These are phyloP conservation scores for Ajuga reptans DNA, from an alignment of 305 asterid genomes.

Conservation along the genomic window DNA sequence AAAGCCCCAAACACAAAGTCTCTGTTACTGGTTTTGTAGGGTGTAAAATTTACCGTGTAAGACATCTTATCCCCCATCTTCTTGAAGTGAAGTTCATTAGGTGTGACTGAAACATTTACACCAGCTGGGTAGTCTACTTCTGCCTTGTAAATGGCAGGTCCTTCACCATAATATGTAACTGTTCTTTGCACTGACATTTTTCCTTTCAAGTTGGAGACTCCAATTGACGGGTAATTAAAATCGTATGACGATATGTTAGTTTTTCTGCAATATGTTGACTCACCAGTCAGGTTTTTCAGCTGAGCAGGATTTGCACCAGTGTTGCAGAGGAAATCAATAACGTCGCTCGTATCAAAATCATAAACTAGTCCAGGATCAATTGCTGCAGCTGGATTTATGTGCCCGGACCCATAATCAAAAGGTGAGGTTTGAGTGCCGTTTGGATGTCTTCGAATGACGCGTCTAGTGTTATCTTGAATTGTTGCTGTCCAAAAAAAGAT, in stretches of 20 bases:
- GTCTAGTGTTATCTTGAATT: slow-evolving; percentile 37
- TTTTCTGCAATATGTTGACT: slow-evolving; percentile 29
- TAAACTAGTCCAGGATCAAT: slow-evolving; percentile 52
- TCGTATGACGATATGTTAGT: slow-evolving; percentile 29
- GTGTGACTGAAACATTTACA: slow-evolving; percentile 38
- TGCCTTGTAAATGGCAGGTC: slow-evolving; percentile 37
- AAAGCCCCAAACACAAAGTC: slow-evolving; percentile 45
- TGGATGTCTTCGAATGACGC: slow-evolving; percentile 40
- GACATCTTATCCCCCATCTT: slow-evolving; percentile 32
- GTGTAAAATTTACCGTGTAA: slow-evolving; percentile 31
- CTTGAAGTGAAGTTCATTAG: slow-evolving; percentile 31
- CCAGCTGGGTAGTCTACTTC: slow-evolving; percentile 36
- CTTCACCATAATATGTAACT: slow-evolving; percentile 45
- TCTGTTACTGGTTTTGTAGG: slow-evolving; percentile 36
- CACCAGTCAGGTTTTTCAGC: slow-evolving; percentile 47
- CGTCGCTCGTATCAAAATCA: slow-evolving; percentile 36
- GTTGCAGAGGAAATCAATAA: slow-evolving; percentile 53
- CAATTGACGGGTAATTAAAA: slow-evolving; percentile 58
- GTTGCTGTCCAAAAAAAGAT: slow-evolving; percentile 33
- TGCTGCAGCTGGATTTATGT: slow-evolving; percentile 52
- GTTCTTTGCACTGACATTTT: slow-evolving; percentile 39
- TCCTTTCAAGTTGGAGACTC: slow-evolving; percentile 41
- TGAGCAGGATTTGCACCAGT: slow-evolving; percentile 46
- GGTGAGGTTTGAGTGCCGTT: slow-evolving; percentile 37
- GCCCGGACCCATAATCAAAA: slow-evolving; percentile 58